Evolutionary conservation across 129 eudicot species (phyloP).

Genomic region (Solidago caesia): DNA sequence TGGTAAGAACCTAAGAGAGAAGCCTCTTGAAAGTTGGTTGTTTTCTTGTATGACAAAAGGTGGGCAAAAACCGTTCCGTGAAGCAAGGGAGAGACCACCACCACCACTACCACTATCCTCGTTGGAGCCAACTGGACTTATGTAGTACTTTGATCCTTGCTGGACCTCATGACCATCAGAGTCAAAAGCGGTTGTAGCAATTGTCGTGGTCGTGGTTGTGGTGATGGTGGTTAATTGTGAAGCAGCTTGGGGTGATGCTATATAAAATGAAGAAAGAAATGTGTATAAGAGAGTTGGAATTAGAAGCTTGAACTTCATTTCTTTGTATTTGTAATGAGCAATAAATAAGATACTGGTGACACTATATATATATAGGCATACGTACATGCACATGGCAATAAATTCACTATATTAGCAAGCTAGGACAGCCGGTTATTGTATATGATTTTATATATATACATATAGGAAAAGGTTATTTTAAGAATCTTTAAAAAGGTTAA

Average conservation of each 20-base stretch:
- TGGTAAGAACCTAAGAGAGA: conserved; percentile 48
- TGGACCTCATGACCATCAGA: conserved; percentile 52
- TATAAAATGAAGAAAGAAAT: conserved; percentile 22
- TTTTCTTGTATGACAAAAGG: conserved; percentile 56
- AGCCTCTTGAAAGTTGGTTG: conserved; percentile 45
- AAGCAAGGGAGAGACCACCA: conserved; percentile 63
- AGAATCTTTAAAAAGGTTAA: no score
- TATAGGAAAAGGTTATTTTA: no score
- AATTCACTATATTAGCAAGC: neutral
- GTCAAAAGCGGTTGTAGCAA: conserved; percentile 34
- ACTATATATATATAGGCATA: conserved; percentile 32
- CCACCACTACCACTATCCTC: conserved; percentile 20
- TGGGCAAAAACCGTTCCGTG: conserved; percentile 56
- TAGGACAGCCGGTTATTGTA: no score
- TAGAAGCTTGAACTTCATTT: conserved; percentile 23
- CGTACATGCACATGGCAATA: conserved; percentile 6
- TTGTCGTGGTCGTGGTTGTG: neutral
- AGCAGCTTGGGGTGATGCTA: conserved; percentile 19
- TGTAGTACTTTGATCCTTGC: conserved; percentile 39
- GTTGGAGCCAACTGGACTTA: conserved; percentile 34
- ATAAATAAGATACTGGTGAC: conserved; percentile 13
- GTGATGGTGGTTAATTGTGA: neutral
- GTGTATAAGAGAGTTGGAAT: conserved; percentile 22
- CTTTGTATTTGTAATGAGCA: conserved; percentile 22
- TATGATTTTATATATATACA: no score